These are phyloP conservation scores for Termitomyces sp. DNA, from an alignment of 1,284 basidiomycete genomes.

Conservation along the genomic window DNA sequence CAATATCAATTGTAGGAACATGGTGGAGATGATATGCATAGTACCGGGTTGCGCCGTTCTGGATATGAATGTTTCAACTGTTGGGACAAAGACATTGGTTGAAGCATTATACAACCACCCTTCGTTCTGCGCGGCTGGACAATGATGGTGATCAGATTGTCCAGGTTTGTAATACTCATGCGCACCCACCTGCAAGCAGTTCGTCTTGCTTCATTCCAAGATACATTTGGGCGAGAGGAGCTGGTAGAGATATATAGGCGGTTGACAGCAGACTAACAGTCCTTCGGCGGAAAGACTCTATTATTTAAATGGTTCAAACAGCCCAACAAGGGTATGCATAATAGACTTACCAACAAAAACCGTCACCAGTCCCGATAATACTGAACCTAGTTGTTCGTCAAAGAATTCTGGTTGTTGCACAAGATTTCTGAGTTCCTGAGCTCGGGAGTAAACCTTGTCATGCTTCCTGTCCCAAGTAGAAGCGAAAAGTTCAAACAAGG, in stretches of 20 bases:
- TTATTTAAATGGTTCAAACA: slow-evolving; percentile 14
- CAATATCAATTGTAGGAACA: neutral
- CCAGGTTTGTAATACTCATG: slow-evolving; percentile 2
- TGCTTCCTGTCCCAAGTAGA: slow-evolving; percentile 52
- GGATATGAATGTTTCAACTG: slow-evolving; percentile 3
- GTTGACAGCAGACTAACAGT: slow-evolving; percentile 51
- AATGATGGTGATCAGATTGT: neutral
- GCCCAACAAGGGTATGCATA: neutral
- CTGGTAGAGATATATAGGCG: slow-evolving; percentile 57
- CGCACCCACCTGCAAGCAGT: slow-evolving; percentile 48
- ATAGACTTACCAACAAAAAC: slow-evolving; percentile 46
- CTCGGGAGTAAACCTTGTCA: slow-evolving; percentile 46
- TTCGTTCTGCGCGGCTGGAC: slow-evolving; percentile 36
- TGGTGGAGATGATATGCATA: slow-evolving; percentile 2
- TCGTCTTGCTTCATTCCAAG: slow-evolving; percentile 47
- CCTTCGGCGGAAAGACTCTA: slow-evolving; percentile 48
- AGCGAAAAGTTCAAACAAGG: slow-evolving; percentile 42
- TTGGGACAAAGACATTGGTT: slow-evolving; percentile 42
- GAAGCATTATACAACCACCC: slow-evolving; percentile 50
- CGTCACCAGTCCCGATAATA: slow-evolving; percentile 40
- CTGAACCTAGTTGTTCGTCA: slow-evolving; percentile 38
- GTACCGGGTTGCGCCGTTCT: slow-evolving; percentile 11
- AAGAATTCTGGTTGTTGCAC: slow-evolving; percentile 39
- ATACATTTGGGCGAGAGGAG: slow-evolving; percentile 49
- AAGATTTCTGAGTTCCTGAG: slow-evolving; percentile 38